Evolutionary conservation across 305 asterid species (phyloP).

Genomic region (Fraxinus velutina): DNA sequence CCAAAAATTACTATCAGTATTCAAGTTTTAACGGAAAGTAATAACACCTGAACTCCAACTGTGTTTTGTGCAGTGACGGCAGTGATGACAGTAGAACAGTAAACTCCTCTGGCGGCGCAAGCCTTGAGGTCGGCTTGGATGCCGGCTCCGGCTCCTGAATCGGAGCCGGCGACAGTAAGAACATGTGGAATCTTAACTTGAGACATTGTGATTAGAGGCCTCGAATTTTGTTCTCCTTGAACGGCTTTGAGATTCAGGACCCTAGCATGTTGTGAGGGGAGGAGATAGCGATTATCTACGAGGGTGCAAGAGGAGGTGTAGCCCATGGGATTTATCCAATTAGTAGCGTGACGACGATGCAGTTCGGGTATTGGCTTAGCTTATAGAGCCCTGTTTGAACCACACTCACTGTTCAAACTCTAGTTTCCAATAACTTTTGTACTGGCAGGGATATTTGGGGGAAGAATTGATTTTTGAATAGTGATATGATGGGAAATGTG

Average conservation of each 20-base stretch:
- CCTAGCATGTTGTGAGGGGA: slow-evolving; percentile 14
- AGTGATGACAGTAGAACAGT: slow-evolving; percentile 86
- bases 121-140: slow-evolving; percentile 94
- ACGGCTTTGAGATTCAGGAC: slow-evolving; percentile 30
- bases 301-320: background rate
- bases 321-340: background rate
- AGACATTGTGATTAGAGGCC: slow-evolving; percentile 7
- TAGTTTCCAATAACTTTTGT: too few species aligned
- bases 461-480: too few species aligned
- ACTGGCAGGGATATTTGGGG: too few species aligned
- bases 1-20: background rate
- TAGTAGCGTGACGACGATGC: background rate
- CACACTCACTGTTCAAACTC: too few species aligned
- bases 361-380: background rate
- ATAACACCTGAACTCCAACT: slow-evolving; percentile 75
- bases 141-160: slow-evolving; percentile 93
- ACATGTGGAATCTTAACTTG: slow-evolving; percentile 68
- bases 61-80: slow-evolving; percentile 96
- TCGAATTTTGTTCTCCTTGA: slow-evolving; percentile 34
- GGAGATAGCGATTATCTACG: background rate
- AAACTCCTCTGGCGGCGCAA: slow-evolving; percentile 81
- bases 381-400: too few species aligned
- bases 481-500: too few species aligned
- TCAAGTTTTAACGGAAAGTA: background rate
- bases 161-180: slow-evolving; percentile 90